phyloP scores from a whole-genome alignment of 2,329 filamentous ascomycete genomes.

The Akanthomyces muscarius region DNA sequence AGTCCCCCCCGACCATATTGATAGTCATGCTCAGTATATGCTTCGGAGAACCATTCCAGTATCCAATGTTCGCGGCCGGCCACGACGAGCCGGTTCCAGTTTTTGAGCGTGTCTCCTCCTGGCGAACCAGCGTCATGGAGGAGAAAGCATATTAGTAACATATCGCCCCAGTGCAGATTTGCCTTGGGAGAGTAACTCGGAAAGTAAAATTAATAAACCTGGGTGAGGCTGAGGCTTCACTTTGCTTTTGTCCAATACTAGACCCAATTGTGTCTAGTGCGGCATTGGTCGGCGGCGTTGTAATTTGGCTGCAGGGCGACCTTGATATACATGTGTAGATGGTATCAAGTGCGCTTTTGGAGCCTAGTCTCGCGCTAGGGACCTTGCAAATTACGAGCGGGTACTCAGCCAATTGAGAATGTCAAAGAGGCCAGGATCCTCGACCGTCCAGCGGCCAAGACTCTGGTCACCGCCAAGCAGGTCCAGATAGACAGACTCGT shows the following conservation, averaged over 20 bases:
- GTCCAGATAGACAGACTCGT: constrained; percentile 55
- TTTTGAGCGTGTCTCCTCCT: neutral
- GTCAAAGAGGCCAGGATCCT: constrained; percentile 55
- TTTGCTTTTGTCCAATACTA: neutral
- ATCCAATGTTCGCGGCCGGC: neutral
- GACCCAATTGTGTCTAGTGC: neutral
- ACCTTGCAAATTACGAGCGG: neutral
- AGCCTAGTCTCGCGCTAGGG: neutral
- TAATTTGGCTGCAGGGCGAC: neutral
- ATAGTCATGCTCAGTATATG: neutral
- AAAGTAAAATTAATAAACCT: neutral
- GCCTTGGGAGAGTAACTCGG: neutral
- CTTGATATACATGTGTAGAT: neutral
- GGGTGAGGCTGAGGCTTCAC: neutral
- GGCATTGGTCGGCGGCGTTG: neutral
- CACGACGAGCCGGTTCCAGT: neutral
- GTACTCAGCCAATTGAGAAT: constrained; percentile 56
- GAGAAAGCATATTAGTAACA: neutral
- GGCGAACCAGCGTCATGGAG: neutral
- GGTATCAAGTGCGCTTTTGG: neutral
- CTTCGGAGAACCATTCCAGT: neutral
- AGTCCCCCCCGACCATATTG: neutral
- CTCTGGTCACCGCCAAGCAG: constrained; percentile 49
- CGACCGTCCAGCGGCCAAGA: constrained; percentile 58
- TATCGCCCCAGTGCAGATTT: neutral